A percentile compares a stretch with the other conserved stretches of the same genome.
Evolutionary conservation across 192 early-diverging fungal genomes (phyloP).

Genomic region (Backusella macrospora): DNA sequence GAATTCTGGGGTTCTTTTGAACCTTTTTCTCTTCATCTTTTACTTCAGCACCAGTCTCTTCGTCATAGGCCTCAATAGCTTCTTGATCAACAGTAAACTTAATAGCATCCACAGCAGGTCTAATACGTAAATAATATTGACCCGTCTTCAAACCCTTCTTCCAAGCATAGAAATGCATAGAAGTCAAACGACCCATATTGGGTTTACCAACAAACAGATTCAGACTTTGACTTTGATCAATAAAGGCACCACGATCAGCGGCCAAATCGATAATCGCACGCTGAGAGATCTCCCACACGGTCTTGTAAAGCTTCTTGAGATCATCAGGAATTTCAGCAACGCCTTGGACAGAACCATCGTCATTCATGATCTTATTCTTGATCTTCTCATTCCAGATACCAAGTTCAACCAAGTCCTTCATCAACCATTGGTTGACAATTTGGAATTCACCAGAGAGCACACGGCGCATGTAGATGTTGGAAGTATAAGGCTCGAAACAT

Average conservation of each 20-base stretch:
- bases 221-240: conserved; percentile 95
- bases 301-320: conserved; percentile 93
- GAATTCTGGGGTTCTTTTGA: not conserved
- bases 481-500: conserved; percentile 91
- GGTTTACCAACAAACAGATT: conserved; percentile 95
- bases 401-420: conserved; percentile 92
- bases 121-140: conserved; percentile 96
- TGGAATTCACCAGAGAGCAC: conserved; percentile 98
- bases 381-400: conserved; percentile 93
- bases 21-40: not conserved
- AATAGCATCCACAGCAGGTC: conserved; percentile 95
- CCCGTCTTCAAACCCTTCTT: conserved; percentile 98
- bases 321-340: conserved; percentile 80
- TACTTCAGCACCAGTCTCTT: not conserved
- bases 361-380: conserved; percentile 92
- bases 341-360: conserved; percentile 85
- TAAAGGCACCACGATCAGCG: conserved; percentile 95
- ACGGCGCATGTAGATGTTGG: conserved; percentile 96
- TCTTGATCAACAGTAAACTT: conserved; percentile 47
- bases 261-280: conserved; percentile 94
- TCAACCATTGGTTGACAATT: conserved; percentile 94
- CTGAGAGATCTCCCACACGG: conserved; percentile 94
- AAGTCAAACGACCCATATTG: conserved; percentile 90
- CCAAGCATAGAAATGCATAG: conserved; percentile 99
- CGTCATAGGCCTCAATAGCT: conserved; percentile 5